A percentile compares a stretch with the other conserved stretches of the same genome.
Conservation (phyloP, 1,284 basidiomycete genomes). For the Stereum hirsutum region DNA sequence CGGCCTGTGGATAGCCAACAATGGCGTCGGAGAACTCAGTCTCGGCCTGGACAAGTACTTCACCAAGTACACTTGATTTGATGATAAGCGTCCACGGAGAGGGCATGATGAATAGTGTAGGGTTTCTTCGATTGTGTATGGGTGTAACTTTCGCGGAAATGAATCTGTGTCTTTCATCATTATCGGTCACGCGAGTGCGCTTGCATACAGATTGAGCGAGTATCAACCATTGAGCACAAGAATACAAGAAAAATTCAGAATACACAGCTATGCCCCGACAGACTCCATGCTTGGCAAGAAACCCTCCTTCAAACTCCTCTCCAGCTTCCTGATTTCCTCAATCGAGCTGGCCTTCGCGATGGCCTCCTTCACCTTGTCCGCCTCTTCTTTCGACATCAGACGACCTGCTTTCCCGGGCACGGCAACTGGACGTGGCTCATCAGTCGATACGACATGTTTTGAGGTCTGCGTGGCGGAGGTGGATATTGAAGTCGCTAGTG, state of each 20-base stretch:
- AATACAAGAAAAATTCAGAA: conserved; percentile 22
- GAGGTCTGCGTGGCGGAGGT: conserved; percentile 56
- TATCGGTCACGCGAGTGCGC: not conserved
- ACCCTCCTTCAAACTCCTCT: conserved; percentile 83
- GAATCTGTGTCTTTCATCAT: no score
- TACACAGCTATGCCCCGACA: conserved; percentile 48
- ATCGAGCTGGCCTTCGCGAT: conserved; percentile 87
- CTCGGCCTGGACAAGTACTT: no score
- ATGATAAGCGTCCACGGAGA: no score
- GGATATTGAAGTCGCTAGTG: conserved; percentile 73
- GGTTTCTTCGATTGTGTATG: not conserved
- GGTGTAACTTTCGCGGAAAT: no score
- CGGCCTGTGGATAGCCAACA: conserved; percentile 60
- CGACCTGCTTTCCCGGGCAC: conserved; percentile 62
- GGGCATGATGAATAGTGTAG: no score
- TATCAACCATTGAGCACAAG: conserved; percentile 9
- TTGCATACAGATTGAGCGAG: conserved; percentile 1
- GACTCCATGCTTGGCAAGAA: conserved; percentile 71
- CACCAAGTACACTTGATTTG: no score
- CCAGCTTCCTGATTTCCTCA: conserved; percentile 84
- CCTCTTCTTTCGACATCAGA: conserved; percentile 89
- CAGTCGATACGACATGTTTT: conserved; percentile 49
- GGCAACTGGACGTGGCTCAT: conserved; percentile 64
- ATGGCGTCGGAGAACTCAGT: conserved; percentile 27
- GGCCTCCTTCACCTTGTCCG: conserved; percentile 81